Conservation (phyloP, 139 green algal species). For the Trebouxia sp. region DNA sequence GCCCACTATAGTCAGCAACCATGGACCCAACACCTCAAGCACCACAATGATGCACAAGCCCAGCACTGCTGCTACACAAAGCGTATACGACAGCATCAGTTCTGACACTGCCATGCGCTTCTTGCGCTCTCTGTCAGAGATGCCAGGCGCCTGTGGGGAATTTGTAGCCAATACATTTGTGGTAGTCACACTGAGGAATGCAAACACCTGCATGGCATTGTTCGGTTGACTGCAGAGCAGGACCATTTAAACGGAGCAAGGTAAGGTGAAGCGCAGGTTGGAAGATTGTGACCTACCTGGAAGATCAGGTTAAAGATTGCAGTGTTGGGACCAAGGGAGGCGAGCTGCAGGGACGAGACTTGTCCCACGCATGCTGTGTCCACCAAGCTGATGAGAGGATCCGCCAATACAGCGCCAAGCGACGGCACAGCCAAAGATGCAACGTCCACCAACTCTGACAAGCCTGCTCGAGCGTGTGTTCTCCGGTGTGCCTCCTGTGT, state of each 20-base stretch:
- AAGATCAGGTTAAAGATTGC: slow-evolving; percentile 78
- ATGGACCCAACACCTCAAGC: slow-evolving; percentile 37
- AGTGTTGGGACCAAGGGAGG: slow-evolving; percentile 70
- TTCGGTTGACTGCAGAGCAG: too few relatives aligned
- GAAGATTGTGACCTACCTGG: slow-evolving; percentile 44
- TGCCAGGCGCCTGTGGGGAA: slow-evolving; percentile 10
- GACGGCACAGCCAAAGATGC: slow-evolving; percentile 47
- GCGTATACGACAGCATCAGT: slow-evolving; percentile 39
- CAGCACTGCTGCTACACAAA: slow-evolving; percentile 42
- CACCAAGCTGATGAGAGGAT: slow-evolving; percentile 73
- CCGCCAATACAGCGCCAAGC: slow-evolving; percentile 60
- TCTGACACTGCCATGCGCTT: slow-evolving; percentile 13
- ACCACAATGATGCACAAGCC: slow-evolving; percentile 29
- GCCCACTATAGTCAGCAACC: slow-evolving; percentile 54
- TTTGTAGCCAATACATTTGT: slow-evolving; percentile 60
- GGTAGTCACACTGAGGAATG: slow-evolving; percentile 66
- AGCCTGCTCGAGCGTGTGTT: background rate
- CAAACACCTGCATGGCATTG: slow-evolving; percentile 53
- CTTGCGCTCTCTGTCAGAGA: slow-evolving; percentile 29
- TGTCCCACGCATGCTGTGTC: slow-evolving; percentile 72
- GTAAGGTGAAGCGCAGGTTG: too few relatives aligned
- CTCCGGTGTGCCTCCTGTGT: background rate
- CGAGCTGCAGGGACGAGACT: slow-evolving; percentile 58
- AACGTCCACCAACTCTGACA: slow-evolving; percentile 5
- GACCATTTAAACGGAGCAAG: too few relatives aligned